Percentiles rank a stretch among this genome's conserved stretches.
Conservation (phyloP, 768 basidiomycete genomes). For the Phanerochaete carnosa region DNA sequence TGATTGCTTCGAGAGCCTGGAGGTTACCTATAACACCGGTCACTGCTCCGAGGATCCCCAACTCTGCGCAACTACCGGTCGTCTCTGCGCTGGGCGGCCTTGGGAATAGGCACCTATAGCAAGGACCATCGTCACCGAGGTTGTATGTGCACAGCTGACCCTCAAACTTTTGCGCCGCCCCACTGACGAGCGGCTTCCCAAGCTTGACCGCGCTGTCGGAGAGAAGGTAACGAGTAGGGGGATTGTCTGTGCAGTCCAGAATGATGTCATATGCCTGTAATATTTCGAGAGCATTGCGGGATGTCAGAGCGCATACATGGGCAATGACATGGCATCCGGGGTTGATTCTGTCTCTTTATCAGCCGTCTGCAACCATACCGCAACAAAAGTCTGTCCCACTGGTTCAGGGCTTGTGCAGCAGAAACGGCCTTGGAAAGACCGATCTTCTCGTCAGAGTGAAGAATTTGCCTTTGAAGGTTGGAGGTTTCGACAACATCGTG, state of each 20-base stretch:
- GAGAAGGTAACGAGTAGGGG: slow-evolving; percentile 87
- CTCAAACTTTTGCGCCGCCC: slow-evolving; percentile 85
- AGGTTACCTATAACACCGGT: slow-evolving; percentile 87
- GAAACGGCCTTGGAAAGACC: slow-evolving; percentile 82
- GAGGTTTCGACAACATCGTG: slow-evolving; percentile 85
- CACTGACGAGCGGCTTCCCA: slow-evolving; percentile 82
- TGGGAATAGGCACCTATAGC: slow-evolving; percentile 94
- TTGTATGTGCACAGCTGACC: slow-evolving; percentile 82
- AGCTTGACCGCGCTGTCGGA: slow-evolving; percentile 81
- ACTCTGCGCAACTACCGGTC: slow-evolving; percentile 80
- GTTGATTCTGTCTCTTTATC: slow-evolving; percentile 56
- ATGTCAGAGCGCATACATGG: slow-evolving; percentile 47
- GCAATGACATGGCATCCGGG: slow-evolving; percentile 60
- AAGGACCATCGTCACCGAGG: slow-evolving; percentile 67
- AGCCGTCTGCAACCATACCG: neutral
- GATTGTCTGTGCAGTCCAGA: slow-evolving; percentile 94
- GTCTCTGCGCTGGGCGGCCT: slow-evolving; percentile 62
- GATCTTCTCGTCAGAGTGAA: slow-evolving; percentile 70
- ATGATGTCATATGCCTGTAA: slow-evolving; percentile 69
- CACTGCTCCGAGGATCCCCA: slow-evolving; percentile 84
- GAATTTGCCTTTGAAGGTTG: slow-evolving; percentile 91
- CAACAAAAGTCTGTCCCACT: slow-evolving; percentile 37
- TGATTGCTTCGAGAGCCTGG: slow-evolving; percentile 88
- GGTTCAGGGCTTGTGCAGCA: slow-evolving; percentile 64
- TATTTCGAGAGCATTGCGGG: slow-evolving; percentile 62